A percentile compares a stretch with the other conserved stretches of the same genome.
phyloP scores from a whole-genome alignment of 176 grass and related monocot species.

The Calamus simplicifolius region DNA sequence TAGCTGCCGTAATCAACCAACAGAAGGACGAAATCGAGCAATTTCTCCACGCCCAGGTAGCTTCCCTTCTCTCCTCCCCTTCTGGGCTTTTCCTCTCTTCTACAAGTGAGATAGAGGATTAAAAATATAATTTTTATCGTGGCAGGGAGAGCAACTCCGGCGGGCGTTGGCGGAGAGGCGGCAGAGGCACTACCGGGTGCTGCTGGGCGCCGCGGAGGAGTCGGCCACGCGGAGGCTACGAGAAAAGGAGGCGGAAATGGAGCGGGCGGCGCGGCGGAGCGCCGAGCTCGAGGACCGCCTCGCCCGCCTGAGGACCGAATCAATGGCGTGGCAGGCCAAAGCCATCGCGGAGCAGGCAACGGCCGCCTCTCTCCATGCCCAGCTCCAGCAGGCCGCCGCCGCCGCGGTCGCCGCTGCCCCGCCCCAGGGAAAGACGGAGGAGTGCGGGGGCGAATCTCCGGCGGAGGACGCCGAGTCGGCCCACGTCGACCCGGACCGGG shows the following conservation, averaged over 20 bases:
- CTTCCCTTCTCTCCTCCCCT: not conserved
- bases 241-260: slow-evolving; percentile 52
- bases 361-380: slow-evolving; percentile 48
- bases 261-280: slow-evolving; percentile 28
- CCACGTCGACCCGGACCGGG: slow-evolving; percentile 43
- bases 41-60: slow-evolving; percentile 72
- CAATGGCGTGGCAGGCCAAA: slow-evolving; percentile 67
- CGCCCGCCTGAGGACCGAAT: slow-evolving; percentile 51
- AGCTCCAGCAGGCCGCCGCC: slow-evolving; percentile 65
- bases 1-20: slow-evolving; percentile 48
- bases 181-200: slow-evolving; percentile 44
- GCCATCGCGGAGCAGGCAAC: slow-evolving; percentile 58
- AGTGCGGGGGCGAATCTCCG: slow-evolving; percentile 1
- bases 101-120: too few relatives aligned
- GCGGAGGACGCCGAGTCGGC: slow-evolving; percentile 31
- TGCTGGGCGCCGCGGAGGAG: slow-evolving; percentile 34
- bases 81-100: not conserved
- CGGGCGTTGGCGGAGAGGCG: slow-evolving; percentile 47
- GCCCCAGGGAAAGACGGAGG: not conserved
- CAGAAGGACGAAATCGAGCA: slow-evolving; percentile 56
- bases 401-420: slow-evolving; percentile 10
- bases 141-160: slow-evolving; percentile 58
- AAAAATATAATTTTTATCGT: not conserved
- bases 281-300: slow-evolving; percentile 55
- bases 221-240: slow-evolving; percentile 23